Conservation (phyloP, 257 asterid species). For the Penstemon barbatus region DNA sequence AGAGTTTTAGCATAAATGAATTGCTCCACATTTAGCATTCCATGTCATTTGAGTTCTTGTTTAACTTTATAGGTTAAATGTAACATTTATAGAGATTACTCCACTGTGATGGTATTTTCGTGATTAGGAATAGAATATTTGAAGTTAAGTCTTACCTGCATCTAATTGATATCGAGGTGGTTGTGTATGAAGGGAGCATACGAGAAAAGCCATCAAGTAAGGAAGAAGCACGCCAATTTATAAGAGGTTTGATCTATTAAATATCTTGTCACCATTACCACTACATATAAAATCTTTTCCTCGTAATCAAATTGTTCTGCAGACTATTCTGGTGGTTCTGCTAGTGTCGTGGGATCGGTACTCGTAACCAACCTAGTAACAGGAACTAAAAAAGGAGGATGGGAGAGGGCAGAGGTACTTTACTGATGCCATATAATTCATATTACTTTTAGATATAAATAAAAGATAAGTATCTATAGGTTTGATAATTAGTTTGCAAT, state of each 20-base stretch:
- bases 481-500: background rate
- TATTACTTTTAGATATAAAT: background rate
- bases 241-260: conserved; percentile 48
- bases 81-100: background rate
- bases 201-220: conserved; percentile 77
- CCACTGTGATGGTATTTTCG: conserved; percentile 25
- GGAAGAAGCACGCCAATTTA: conserved; percentile 74
- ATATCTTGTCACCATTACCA: conserved; percentile 13
- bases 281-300: conserved; percentile 4
- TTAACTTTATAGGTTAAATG: conserved; percentile 14
- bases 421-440: background rate
- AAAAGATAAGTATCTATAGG: background rate
- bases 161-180: conserved; percentile 71
- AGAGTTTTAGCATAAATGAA: background rate
- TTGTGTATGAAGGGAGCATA: conserved; percentile 70
- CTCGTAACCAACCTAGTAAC: conserved; percentile 67
- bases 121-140: conserved; percentile 34
- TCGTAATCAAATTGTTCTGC: conserved; percentile 22
- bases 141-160: conserved; percentile 39
- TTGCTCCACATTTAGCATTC: background rate
- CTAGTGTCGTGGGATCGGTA: conserved; percentile 78
- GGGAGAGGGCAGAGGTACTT: conserved; percentile 81
- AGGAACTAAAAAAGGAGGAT: conserved; percentile 71
- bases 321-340: conserved; percentile 85
- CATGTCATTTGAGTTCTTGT: background rate